These are phyloP conservation scores for Anthostomella pinea DNA, from an alignment of 2,329 filamentous ascomycete genomes.

Conservation along the genomic window DNA sequence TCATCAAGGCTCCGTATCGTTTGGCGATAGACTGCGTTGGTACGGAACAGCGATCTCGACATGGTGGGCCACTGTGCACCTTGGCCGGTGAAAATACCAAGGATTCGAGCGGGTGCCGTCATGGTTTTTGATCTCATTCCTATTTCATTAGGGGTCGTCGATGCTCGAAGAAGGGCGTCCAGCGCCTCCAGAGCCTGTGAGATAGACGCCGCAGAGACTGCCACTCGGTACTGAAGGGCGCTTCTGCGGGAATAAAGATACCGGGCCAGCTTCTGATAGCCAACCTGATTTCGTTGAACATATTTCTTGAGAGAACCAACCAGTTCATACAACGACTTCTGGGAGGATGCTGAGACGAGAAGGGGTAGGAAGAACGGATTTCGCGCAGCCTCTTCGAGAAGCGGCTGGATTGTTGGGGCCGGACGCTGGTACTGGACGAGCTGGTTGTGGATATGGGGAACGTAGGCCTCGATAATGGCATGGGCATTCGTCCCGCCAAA, in stretches of 20 bases:
- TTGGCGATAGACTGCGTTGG: slow-evolving; percentile 31
- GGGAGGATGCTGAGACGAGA: slow-evolving; percentile 37
- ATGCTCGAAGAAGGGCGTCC: slow-evolving; percentile 20
- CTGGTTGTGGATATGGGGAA: slow-evolving; percentile 30
- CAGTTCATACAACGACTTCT: slow-evolving; percentile 31
- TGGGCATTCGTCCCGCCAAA: slow-evolving; percentile 45
- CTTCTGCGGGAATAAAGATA: slow-evolving; percentile 31
- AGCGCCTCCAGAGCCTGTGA: slow-evolving; percentile 24
- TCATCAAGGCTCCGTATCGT: slow-evolving; percentile 34
- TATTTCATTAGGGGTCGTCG: slow-evolving; percentile 4
- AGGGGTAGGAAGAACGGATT: slow-evolving; percentile 30
- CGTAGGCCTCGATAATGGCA: slow-evolving; percentile 41
- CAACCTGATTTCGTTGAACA: slow-evolving; percentile 18
- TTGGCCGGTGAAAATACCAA: slow-evolving; percentile 36
- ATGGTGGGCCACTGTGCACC: slow-evolving; percentile 36
- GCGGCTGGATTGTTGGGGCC: background rate
- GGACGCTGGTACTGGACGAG: slow-evolving; percentile 4
- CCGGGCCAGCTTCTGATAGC: slow-evolving; percentile 30
- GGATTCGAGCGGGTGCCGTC: slow-evolving; percentile 21
- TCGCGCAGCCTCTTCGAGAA: background rate
- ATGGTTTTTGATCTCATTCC: slow-evolving; percentile 22
- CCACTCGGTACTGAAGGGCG: slow-evolving; percentile 30
- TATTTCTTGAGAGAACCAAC: slow-evolving; percentile 28
- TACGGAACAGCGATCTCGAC: slow-evolving; percentile 29
- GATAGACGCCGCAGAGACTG: slow-evolving; percentile 24